These are phyloP conservation scores for Ustilago trichophora DNA, from an alignment of 1,284 basidiomycete species.

Conservation along the genomic window DNA sequence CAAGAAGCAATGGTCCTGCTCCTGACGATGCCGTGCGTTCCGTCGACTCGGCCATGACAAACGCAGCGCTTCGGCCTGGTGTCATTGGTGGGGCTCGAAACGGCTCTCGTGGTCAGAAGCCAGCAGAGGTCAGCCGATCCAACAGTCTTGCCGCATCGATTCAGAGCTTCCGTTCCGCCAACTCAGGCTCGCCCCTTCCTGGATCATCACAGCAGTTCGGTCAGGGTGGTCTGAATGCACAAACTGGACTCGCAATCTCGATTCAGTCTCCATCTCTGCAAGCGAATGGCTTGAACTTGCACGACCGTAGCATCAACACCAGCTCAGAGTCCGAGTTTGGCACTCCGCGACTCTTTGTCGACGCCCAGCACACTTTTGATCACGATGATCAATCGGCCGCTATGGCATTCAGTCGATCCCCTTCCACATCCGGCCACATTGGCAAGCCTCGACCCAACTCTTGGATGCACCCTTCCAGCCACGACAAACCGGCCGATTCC, in stretches of 20 bases:
- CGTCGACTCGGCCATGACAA: conserved; percentile 23
- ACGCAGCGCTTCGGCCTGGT: conserved; percentile 13
- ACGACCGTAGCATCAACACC: conserved; percentile 11
- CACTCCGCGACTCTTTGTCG: conserved; percentile 38
- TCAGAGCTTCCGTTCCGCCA: conserved; percentile 39
- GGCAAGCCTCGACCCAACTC: conserved; percentile 31
- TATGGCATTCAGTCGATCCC: conserved; percentile 9
- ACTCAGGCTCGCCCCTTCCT: conserved; percentile 28
- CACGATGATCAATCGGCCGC: conserved; percentile 2
- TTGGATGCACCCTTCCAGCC: conserved; percentile 40
- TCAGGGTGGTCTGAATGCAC: background rate
- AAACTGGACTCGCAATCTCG: background rate
- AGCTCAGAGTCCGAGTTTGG: conserved; percentile 34
- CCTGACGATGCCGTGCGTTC: conserved; percentile 29
- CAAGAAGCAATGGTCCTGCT: conserved; percentile 10
- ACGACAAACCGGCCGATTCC: conserved; percentile 8
- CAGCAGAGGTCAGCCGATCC: conserved; percentile 25
- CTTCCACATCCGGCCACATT: background rate
- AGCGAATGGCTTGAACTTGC: conserved; percentile 2
- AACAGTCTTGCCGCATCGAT: conserved; percentile 42
- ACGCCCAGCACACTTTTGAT: conserved; percentile 35
- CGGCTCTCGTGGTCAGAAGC: conserved; percentile 2
- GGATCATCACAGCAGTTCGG: background rate
- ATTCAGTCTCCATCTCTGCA: conserved; percentile 26
- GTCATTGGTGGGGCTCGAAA: conserved; percentile 24